Conservation (phyloP, 805 yeast genomes). For the Hanseniaspora nectarophila region DNA sequence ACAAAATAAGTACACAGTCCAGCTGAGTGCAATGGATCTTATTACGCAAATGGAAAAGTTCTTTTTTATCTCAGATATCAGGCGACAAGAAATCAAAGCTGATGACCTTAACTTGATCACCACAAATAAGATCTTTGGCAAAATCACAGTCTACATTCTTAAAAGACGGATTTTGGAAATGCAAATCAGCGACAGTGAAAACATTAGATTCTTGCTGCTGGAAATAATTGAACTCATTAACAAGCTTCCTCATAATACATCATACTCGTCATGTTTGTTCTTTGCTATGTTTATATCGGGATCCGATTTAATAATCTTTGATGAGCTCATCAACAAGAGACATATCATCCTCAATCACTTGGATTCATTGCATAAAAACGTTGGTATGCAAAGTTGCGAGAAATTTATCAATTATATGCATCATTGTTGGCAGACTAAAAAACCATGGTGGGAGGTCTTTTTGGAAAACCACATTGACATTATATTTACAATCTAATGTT, state of each 20-base stretch:
- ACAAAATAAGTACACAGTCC: background rate
- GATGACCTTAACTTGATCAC: background rate
- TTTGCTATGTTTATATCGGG: slow-evolving; percentile 13
- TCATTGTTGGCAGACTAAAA: slow-evolving; percentile 12
- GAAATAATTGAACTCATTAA: slow-evolving; percentile 2
- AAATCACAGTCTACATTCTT: slow-evolving; percentile 1
- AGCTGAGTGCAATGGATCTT: background rate
- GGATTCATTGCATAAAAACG: slow-evolving; percentile 5
- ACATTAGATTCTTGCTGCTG: background rate
- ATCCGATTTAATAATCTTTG: slow-evolving; percentile 8
- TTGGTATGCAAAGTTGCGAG: slow-evolving; percentile 10
- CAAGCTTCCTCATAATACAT: background rate
- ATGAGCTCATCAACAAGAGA: slow-evolving; percentile 3
- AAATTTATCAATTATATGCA: slow-evolving; percentile 8
- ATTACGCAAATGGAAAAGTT: slow-evolving; percentile 7
- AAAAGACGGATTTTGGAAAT: slow-evolving; percentile 6
- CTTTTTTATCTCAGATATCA: background rate
- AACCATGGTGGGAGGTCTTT: slow-evolving; percentile 13
- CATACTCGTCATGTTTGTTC: slow-evolving; percentile 12
- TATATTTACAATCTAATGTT: background rate
- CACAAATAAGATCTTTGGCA: slow-evolving; percentile 12
- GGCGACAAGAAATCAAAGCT: background rate
- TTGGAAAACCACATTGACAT: slow-evolving; percentile 7
- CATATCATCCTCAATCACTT: slow-evolving; percentile 5
- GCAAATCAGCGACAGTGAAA: background rate